Evolutionary conservation across 768 basidiomycete genomes (phyloP).

Genomic region (Sporobolomyces pararoseus): DNA sequence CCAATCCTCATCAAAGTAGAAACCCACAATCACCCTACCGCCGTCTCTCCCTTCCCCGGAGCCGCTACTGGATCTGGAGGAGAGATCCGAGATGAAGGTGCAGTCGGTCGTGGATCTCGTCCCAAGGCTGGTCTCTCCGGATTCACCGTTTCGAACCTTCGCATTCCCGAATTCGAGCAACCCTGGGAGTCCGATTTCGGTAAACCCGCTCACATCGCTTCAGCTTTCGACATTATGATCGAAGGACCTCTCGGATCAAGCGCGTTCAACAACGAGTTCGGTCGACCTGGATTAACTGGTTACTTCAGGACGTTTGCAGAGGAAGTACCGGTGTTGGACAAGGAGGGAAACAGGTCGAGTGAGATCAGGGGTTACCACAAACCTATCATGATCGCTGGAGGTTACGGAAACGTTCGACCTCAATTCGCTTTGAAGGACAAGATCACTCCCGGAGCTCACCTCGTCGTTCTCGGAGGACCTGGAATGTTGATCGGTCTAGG

Average conservation of each 20-base stretch:
- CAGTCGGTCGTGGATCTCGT: constrained; percentile 88
- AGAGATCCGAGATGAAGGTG: constrained; percentile 96
- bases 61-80: constrained; percentile 98
- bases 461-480: constrained; percentile 90
- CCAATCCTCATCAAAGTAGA: constrained; percentile 95
- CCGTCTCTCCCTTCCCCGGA: constrained; percentile 96
- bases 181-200: constrained; percentile 97
- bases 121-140: constrained; percentile 93
- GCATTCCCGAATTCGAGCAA: constrained; percentile 83
- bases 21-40: constrained; percentile 98
- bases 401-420: constrained; percentile 86
- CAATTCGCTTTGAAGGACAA: constrained; percentile 71
- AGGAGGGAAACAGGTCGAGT: constrained; percentile 52
- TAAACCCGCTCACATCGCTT: constrained; percentile 82
- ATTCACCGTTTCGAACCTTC: constrained; percentile 88
- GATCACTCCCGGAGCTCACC: constrained; percentile 75
- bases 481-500: constrained; percentile 95
- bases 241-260: constrained; percentile 91
- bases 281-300: constrained; percentile 82
- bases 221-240: constrained; percentile 92
- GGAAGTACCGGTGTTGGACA: constrained; percentile 55
- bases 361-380: constrained; percentile 96
- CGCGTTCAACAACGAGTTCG: constrained; percentile 98
- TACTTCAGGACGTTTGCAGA: constrained; percentile 95
- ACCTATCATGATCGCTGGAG: constrained; percentile 99